Conservation (phyloP, 2,329 filamentous ascomycete species). For the Alternaria gaisen region DNA sequence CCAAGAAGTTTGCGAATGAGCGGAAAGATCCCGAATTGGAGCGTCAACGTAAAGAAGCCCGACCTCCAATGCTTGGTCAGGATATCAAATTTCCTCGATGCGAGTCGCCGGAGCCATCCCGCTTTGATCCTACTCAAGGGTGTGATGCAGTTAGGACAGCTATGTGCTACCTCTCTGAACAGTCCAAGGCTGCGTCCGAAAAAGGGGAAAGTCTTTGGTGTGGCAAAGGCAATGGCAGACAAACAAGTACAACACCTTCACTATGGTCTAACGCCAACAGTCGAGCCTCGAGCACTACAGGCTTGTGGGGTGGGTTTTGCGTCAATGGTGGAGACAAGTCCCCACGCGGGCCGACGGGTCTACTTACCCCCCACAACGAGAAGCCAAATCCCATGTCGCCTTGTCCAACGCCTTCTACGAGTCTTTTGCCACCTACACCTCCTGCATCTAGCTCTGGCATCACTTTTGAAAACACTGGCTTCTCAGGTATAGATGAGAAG, state of each 20-base stretch:
- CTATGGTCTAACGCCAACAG: slow-evolving; percentile 49
- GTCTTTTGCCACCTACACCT: slow-evolving; percentile 48
- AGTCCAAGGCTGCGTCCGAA: slow-evolving; percentile 53
- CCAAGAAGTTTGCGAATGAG: slow-evolving; percentile 38
- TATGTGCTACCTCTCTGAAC: slow-evolving; percentile 62
- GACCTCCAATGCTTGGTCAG: slow-evolving; percentile 86
- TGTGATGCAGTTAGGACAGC: slow-evolving; percentile 59
- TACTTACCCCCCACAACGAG: slow-evolving; percentile 59
- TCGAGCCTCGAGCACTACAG: slow-evolving; percentile 64
- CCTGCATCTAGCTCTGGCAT: slow-evolving; percentile 39
- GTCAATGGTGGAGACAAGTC: slow-evolving; percentile 52
- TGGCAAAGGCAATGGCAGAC: slow-evolving; percentile 49
- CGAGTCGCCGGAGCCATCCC: slow-evolving; percentile 81
- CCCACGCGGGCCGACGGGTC: slow-evolving; percentile 56
- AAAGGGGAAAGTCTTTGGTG: slow-evolving; percentile 68
- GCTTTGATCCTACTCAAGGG: slow-evolving; percentile 79
- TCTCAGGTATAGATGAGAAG: slow-evolving; percentile 54
- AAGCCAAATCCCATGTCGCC: slow-evolving; percentile 54
- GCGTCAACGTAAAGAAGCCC: slow-evolving; percentile 66
- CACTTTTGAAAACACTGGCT: slow-evolving; percentile 37
- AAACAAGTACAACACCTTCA: slow-evolving; percentile 43
- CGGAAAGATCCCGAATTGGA: slow-evolving; percentile 56
- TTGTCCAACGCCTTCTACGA: slow-evolving; percentile 46
- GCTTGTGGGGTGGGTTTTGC: slow-evolving; percentile 82
- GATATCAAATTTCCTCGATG: slow-evolving; percentile 85